Evolutionary conservation across 192 early-diverging fungal species (phyloP), one percentile per base, ranked within the genome.

Genomic region (Backusella sp.): DNA sequence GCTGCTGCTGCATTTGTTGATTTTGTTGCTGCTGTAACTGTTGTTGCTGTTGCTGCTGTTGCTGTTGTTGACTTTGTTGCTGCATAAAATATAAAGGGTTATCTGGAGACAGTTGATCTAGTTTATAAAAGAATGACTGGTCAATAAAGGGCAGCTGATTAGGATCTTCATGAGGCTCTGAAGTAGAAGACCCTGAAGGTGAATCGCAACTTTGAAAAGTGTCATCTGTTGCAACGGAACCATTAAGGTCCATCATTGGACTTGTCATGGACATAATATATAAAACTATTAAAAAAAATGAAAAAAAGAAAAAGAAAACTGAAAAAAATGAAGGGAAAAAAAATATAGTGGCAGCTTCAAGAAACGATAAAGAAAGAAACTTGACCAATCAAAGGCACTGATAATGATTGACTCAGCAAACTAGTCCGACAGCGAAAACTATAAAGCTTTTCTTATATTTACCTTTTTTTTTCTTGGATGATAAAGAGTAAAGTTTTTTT

Each of bases 91-190:
- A 74, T 44, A 74, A 65, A 30, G 65, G 73, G 44, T 74, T 74
- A 44, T 74, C 73, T 34, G 73, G 73, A 34, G 73, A 74, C 4
- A 74, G 30, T 74, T 66, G 73, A 26, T 74, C 73, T 32, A 74
- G 42, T 42, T 66, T 66, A 67, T 66, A 67, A 67, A 74, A 74
- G 41, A 74, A 67, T 17, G 73, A 74, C 52, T 66, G 73, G 28
- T 74, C 65, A 66, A 67, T 67, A 44, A 74, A 67, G 17, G 72
- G 53, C 7, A 73, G 72, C 17, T 73, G 72, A n/a, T 65, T 46
- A 52, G 66, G 12, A 37, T 78, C 77, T 39, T 78, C 77, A 78
- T 73, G 72, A 23, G 77, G 77, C 46, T 78, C 77, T 56, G 71
- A 73, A 21, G 77, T 78, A 36, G 77, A 78, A 69, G 77, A 73